Conservation (phyloP, 2,329 filamentous ascomycete genomes). For the Aspergillus udagawae region DNA sequence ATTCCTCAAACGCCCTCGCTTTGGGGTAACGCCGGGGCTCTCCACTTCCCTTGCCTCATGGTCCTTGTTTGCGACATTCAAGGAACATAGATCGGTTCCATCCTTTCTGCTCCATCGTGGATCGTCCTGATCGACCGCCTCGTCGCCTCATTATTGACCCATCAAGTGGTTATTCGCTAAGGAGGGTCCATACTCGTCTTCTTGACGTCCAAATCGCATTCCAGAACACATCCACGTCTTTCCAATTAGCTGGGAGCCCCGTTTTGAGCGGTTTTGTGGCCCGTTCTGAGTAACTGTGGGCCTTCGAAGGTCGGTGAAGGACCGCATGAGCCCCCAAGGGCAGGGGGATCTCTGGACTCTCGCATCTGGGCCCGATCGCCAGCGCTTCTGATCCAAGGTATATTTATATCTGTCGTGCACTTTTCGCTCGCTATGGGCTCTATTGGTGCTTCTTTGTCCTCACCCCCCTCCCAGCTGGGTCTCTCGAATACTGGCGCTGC, state of each 20-base stretch:
- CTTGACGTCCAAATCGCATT: slow-evolving; percentile 18
- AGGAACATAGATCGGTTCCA: slow-evolving; percentile 4
- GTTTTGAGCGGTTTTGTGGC: background rate
- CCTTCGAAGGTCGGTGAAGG: slow-evolving; percentile 6
- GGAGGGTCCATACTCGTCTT: slow-evolving; percentile 17
- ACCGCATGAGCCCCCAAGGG: slow-evolving; percentile 6
- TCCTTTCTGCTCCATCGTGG: slow-evolving; percentile 5
- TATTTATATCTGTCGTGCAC: slow-evolving; percentile 1
- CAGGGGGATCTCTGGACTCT: slow-evolving; percentile 3
- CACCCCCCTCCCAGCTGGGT: slow-evolving; percentile 5
- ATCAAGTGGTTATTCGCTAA: slow-evolving; percentile 12
- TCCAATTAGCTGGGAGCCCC: slow-evolving; percentile 7
- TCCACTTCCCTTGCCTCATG: slow-evolving; percentile 9
- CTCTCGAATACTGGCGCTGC: slow-evolving; percentile 4
- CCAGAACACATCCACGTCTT: slow-evolving; percentile 18
- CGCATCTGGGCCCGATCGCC: slow-evolving; percentile 6
- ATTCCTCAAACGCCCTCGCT: slow-evolving; percentile 2
- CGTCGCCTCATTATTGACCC: slow-evolving; percentile 19
- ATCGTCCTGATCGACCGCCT: slow-evolving; percentile 12
- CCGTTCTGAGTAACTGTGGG: slow-evolving; percentile 5
- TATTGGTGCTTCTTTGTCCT: slow-evolving; percentile 5
- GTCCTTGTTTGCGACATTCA: background rate
- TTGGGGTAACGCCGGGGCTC: slow-evolving; percentile 4
- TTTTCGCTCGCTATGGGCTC: slow-evolving; percentile 12
- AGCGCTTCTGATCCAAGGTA: slow-evolving; percentile 10